A percentile compares a stretch with the other conserved stretches of the same genome.
Conservation (phyloP, 73 alveolate species). For the Uronychia setigera region DNA sequence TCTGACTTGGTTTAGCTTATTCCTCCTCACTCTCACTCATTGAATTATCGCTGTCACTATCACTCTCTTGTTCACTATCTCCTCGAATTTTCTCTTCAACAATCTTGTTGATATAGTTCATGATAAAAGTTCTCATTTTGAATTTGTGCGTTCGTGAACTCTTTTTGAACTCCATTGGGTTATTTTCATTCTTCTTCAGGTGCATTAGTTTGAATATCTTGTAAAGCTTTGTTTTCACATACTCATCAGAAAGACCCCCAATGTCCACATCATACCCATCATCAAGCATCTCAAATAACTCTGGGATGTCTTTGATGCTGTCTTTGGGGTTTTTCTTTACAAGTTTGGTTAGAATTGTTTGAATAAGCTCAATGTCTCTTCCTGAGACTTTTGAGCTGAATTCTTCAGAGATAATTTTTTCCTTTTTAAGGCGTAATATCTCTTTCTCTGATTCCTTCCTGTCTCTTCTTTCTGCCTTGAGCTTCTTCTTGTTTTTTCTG, state of each 20-base stretch:
- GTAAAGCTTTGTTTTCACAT: slow-evolving; percentile 44
- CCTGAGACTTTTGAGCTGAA: slow-evolving; percentile 25
- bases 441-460: no score
- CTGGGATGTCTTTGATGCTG: slow-evolving; percentile 34
- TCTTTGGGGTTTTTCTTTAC: slow-evolving; percentile 31
- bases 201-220: slow-evolving; percentile 51
- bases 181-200: slow-evolving; percentile 40
- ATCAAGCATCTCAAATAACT: slow-evolving; percentile 40
- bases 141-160: slow-evolving; percentile 38
- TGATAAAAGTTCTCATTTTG: slow-evolving; percentile 39
- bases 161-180: slow-evolving; percentile 48
- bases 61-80: slow-evolving; percentile 9
- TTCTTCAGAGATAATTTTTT: no score
- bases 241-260: slow-evolving; percentile 32
- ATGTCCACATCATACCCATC: slow-evolving; percentile 46
- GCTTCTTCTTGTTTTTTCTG: no score
- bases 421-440: no score
- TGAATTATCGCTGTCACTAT: neutral
- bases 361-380: slow-evolving; percentile 22
- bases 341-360: slow-evolving; percentile 31
- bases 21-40: neutral
- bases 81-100: slow-evolving; percentile 5
- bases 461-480: no score
- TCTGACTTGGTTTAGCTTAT: neutral
- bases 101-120: slow-evolving; percentile 34